Percentiles rank a stretch among this genome's conserved stretches.
These are phyloP conservation scores for Cyclotella sp. DNA, from an alignment of 108 stramenopile species.

Conservation along the genomic window DNA sequence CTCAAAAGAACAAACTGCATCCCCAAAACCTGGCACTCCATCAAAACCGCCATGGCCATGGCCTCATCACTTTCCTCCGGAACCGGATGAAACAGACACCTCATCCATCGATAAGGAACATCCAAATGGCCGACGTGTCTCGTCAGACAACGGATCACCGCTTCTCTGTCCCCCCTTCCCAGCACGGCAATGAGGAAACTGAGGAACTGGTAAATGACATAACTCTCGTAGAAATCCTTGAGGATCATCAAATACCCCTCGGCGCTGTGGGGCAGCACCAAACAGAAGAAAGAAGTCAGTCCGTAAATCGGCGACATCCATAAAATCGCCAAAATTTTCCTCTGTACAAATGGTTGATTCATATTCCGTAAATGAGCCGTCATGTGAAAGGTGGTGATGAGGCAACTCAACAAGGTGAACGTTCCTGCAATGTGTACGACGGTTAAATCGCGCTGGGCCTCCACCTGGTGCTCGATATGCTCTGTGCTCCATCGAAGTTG, in stretches of 20 bases:
- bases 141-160: conserved; percentile 66
- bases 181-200: conserved; percentile 83
- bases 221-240: conserved; percentile 72
- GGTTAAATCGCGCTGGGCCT: conserved; percentile 63
- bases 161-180: conserved; percentile 72
- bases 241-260: conserved; percentile 73
- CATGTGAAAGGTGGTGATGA: conserved; percentile 88
- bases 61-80: conserved; percentile 65
- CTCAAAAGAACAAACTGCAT: conserved; percentile 90
- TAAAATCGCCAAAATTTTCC: conserved; percentile 84
- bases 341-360: conserved; percentile 84
- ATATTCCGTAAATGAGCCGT: conserved; percentile 76
- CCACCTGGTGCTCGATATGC: conserved; percentile 25
- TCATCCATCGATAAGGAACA: conserved; percentile 57
- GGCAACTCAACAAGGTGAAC: conserved; percentile 76
- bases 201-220: conserved; percentile 85
- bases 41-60: conserved; percentile 83
- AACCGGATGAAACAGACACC: conserved; percentile 63
- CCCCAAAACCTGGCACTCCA: conserved; percentile 82
- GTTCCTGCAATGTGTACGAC: conserved; percentile 77
- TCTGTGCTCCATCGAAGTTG: conserved; percentile 18
- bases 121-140: conserved; percentile 67
- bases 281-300: conserved; percentile 72
- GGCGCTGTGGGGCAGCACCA: conserved; percentile 61
- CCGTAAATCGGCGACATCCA: conserved; percentile 93